These are phyloP conservation scores for Macrotyloma uniflorum DNA, from an alignment of 306 rosid genomes.

Conservation along the genomic window DNA sequence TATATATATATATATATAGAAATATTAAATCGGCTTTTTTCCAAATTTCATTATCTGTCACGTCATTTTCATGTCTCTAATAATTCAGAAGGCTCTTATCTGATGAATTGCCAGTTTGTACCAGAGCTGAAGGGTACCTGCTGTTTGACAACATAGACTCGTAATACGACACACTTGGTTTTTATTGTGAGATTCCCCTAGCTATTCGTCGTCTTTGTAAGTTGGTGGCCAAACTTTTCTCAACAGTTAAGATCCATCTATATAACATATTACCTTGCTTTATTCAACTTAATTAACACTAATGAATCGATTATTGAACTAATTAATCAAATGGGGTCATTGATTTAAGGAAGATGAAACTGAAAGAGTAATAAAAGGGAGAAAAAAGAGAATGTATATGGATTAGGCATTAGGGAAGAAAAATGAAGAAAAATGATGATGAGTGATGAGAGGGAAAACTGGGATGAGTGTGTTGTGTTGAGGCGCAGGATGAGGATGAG, in stretches of 20 bases:
- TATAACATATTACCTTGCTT: background rate
- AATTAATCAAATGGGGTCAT: background rate
- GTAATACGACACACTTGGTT: conserved; percentile 3
- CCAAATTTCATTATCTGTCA: conserved; percentile 30
- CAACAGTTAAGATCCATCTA: background rate
- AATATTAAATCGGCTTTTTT: conserved; percentile 12
- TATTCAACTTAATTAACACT: background rate
- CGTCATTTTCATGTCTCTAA: conserved; percentile 47
- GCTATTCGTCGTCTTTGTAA: background rate
- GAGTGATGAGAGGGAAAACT: conserved; percentile 30
- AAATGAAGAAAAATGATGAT: conserved; percentile 13
- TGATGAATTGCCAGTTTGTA: conserved; percentile 35
- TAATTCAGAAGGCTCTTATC: conserved; percentile 39
- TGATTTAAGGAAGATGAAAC: background rate
- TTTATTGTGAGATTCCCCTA: background rate
- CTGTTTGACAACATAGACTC: background rate
- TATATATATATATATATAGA: background rate
- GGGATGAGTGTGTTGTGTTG: conserved; percentile 20
- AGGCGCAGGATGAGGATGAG: background rate
- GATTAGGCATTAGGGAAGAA: background rate
- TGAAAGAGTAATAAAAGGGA: background rate
- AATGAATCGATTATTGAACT: no score
- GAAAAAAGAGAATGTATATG: background rate
- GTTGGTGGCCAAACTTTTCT: background rate
- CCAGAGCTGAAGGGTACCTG: conserved; percentile 20